Evolutionary conservation across 179 eudicot species (phyloP), one percentile per base, ranked within the genome.

Genomic region (Beta macrorhiza): DNA sequence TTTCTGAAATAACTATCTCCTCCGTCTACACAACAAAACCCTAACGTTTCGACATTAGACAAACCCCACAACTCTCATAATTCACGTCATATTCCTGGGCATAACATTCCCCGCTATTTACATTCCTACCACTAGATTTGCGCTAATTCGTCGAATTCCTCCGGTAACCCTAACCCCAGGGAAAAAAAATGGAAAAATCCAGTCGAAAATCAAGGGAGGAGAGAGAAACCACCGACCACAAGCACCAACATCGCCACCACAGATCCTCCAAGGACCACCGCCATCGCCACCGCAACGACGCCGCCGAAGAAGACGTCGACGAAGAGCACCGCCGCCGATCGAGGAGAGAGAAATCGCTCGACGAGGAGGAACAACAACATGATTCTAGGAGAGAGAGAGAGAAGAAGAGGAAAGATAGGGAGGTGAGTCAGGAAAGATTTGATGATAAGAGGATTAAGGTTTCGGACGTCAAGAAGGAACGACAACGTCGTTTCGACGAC

Each of bases 341-440:
- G 16, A 81, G 81, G 85, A 79, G 85, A 63, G 91, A 88, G 72
- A 83, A 82, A 58, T 86, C 84, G 17, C 82, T 85, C 56, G 82
- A 80, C 19, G 82, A 81, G 74, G 87, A 86, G 75, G 57, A 49
- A 19, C 7, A 49, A 2, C 84, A 64, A 79, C 91, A 83, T 15
- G 87, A 87, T 67, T 79, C 82, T 72, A 87, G 85, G 85, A 74
- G 88, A 77, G 89, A 83, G 63, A 68, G 84, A 37, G 89, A 84
- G 3, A 83, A 76, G 67, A n/a, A 80, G 45, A 87, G 85, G 83
- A 85, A 88, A 77, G 87, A 88, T 85, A 89, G 91, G 88, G 88
- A 87, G 55, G 84, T 45, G 7, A 86, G 85, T 64, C 88, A 78
- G 44, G 90, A 79, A 49, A 88, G 79, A 45, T 79, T 74, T 67